Conservation (phyloP, 352 stramenopile genomes). For the Phytopythium delawarense region DNA sequence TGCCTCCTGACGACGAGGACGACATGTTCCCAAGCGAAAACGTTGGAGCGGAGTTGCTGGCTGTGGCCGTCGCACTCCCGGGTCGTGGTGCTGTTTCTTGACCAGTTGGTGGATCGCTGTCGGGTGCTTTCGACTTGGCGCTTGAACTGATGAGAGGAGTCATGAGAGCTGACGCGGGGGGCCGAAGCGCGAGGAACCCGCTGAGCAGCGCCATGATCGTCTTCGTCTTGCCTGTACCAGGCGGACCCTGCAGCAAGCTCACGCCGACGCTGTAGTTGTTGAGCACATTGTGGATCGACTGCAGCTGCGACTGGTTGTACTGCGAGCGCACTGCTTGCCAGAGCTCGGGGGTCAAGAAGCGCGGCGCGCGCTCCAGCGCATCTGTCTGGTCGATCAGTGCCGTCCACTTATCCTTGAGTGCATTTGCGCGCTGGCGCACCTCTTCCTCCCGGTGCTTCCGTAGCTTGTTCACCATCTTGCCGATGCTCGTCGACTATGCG, state of each 20-base stretch:
- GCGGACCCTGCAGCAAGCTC: conserved; percentile 92
- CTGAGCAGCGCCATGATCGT: conserved; percentile 87
- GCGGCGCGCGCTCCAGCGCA: conserved; percentile 41
- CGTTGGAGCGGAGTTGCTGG: conserved; percentile 9
- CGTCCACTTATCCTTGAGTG: conserved; percentile 81
- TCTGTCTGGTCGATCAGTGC: conserved; percentile 69
- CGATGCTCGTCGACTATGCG: conserved; percentile 74
- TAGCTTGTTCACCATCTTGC: conserved; percentile 82
- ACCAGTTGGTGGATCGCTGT: background rate
- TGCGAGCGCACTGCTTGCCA: conserved; percentile 73
- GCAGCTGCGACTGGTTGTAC: conserved; percentile 86
- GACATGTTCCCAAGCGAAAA: conserved; percentile 58
- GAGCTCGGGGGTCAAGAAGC: conserved; percentile 54
- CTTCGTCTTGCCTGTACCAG: conserved; percentile 94
- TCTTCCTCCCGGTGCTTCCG: conserved; percentile 67
- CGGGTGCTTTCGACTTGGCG: background rate
- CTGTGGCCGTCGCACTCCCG: background rate
- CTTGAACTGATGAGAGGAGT: conserved; percentile 14
- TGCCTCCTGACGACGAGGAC: conserved; percentile 28
- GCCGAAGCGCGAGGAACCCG: conserved; percentile 59
- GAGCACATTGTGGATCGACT: conserved; percentile 82
- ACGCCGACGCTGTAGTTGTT: conserved; percentile 86
- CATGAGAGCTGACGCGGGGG: conserved; percentile 47
- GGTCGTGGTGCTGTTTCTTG: too few species aligned
- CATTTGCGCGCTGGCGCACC: conserved; percentile 35